These are phyloP conservation scores for Penicillium sp. DNA, from an alignment of 2,329 filamentous ascomycete species.

Conservation along the genomic window DNA sequence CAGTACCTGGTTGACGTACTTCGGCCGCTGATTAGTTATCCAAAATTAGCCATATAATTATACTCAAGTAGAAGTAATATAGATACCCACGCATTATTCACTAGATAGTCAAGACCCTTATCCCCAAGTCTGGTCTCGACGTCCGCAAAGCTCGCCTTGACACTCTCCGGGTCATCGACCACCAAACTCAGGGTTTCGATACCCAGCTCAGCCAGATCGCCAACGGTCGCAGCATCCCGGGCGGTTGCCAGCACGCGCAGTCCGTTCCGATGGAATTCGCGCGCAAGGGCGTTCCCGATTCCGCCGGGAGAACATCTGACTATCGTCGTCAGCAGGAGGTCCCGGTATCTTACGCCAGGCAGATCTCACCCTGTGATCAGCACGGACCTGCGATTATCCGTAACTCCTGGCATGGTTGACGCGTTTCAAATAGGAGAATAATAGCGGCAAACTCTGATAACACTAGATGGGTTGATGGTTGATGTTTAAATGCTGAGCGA, in stretches of 20 bases:
- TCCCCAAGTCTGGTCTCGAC: slow-evolving; percentile 46
- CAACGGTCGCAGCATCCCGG: slow-evolving; percentile 48
- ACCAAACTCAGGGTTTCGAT: slow-evolving; percentile 55
- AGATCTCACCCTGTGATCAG: slow-evolving; percentile 42
- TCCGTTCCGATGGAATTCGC: slow-evolving; percentile 52
- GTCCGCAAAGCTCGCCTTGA: slow-evolving; percentile 45
- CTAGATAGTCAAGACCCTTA: slow-evolving; percentile 51
- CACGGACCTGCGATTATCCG: slow-evolving; percentile 37
- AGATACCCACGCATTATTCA: slow-evolving; percentile 52
- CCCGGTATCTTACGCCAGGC: not conserved
- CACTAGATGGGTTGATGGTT: too few species aligned
- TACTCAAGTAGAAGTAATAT: not conserved
- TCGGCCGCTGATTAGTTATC: slow-evolving; percentile 21
- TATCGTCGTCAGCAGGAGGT: slow-evolving; percentile 11
- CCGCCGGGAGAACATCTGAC: slow-evolving; percentile 47
- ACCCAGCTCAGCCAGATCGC: slow-evolving; percentile 47
- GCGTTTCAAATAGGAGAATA: not conserved
- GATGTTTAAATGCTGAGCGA: not conserved
- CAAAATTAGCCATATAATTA: not conserved
- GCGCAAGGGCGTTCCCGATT: slow-evolving; percentile 56
- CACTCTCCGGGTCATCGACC: slow-evolving; percentile 49
- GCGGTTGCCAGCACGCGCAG: slow-evolving; percentile 57
- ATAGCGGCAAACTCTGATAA: not conserved
- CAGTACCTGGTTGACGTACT: slow-evolving; percentile 22
- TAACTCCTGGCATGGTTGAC: slow-evolving; percentile 21